Conservation (phyloP, 148 eudicot genomes). For the Talinum fruticosum region DNA sequence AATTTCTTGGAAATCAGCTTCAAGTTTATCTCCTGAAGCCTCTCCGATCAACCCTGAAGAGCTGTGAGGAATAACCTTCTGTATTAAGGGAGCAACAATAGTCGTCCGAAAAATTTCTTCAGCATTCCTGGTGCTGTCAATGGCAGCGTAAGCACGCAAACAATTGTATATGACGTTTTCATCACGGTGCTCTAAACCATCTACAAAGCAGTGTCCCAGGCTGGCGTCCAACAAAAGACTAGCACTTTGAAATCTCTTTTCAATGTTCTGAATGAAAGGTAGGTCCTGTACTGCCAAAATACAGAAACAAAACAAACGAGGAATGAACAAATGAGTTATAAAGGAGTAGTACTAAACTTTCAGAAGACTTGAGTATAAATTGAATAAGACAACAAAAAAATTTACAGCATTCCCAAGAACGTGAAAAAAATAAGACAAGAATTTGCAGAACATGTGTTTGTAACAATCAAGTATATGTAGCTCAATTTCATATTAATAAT, state of each 20-base stretch:
- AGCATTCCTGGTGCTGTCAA: slow-evolving; percentile 78
- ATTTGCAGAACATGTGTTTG: not conserved
- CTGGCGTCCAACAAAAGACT: slow-evolving; percentile 76
- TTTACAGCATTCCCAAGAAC: not conserved
- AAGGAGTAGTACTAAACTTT: not conserved
- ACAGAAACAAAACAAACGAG: slow-evolving; percentile 35
- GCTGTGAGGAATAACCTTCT: slow-evolving; percentile 56
- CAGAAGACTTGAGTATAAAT: not conserved
- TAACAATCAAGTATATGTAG: not conserved
- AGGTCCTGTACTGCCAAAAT: slow-evolving; percentile 96
- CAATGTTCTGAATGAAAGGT: slow-evolving; percentile 94
- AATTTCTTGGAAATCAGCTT: slow-evolving; percentile 64
- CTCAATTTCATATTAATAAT: not conserved
- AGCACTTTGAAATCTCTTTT: slow-evolving; percentile 87
- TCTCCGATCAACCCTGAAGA: slow-evolving; percentile 45
- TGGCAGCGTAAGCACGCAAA: slow-evolving; percentile 96
- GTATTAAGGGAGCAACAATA: slow-evolving; percentile 65
- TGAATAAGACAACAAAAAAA: not conserved
- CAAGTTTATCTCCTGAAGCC: slow-evolving; percentile 76
- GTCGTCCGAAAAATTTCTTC: slow-evolving; percentile 90
- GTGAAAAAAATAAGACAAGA: not conserved
- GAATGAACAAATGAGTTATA: slow-evolving; percentile 2
- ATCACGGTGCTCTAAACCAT: slow-evolving; percentile 86
- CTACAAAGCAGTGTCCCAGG: slow-evolving; percentile 87
- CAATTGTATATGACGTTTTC: slow-evolving; percentile 89